A percentile compares a stretch with the other conserved stretches of the same genome.
Conservation (phyloP, 305 asterid genomes). For the Fraxinus nigra region DNA sequence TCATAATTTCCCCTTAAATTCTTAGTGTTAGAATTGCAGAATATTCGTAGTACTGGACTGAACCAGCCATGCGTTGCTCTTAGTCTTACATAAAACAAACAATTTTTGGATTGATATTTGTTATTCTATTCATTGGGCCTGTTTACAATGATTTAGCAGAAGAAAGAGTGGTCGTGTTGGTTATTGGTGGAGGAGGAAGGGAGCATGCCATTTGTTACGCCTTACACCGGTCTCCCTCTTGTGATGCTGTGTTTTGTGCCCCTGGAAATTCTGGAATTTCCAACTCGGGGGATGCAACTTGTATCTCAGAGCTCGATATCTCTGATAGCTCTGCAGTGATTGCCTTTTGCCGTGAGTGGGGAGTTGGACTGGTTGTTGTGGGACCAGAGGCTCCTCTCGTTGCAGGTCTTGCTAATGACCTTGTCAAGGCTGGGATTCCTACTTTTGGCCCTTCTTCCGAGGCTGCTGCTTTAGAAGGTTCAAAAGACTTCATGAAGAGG, state of each 20-base stretch:
- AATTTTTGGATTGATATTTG: not conserved
- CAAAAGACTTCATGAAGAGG: constrained; percentile 89
- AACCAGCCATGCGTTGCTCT: not conserved
- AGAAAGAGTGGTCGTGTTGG: constrained; percentile 75
- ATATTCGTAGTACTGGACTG: not conserved
- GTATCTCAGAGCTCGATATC: constrained; percentile 65
- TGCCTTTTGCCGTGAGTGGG: constrained; percentile 73
- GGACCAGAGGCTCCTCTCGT: constrained; percentile 99
- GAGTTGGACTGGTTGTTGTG: constrained; percentile 78
- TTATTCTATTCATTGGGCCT: not conserved
- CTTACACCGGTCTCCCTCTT: constrained; percentile 71
- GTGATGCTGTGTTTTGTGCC: constrained; percentile 85
- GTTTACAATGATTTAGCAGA: constrained; percentile 35
- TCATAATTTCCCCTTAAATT: not conserved
- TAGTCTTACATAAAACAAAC: not conserved
- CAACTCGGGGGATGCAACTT: constrained; percentile 80
- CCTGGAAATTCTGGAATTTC: constrained; percentile 96
- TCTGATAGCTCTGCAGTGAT: constrained; percentile 72
- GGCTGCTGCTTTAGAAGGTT: constrained; percentile 97
- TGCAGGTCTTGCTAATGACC: constrained; percentile 90
- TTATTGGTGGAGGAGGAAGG: constrained; percentile 98
- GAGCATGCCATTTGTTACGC: constrained; percentile 93
- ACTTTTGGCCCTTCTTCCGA: constrained; percentile 94
- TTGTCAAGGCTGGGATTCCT: constrained; percentile 74
- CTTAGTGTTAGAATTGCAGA: not conserved